Conservation (phyloP, 768 basidiomycete species). For the Brasilioporus rufonigricans region DNA sequence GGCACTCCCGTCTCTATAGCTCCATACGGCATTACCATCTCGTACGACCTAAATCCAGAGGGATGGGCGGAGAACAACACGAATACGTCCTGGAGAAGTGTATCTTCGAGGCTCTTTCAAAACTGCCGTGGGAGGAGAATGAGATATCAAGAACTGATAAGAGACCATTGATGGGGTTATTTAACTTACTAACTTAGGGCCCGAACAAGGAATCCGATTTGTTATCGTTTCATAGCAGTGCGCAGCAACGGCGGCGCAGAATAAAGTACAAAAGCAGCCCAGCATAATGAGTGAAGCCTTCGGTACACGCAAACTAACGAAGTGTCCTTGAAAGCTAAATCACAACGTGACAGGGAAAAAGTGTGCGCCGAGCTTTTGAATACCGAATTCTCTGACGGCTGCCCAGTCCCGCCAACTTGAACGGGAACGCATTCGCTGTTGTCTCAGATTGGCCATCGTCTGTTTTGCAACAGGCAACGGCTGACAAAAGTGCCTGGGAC, state of each 20-base stretch:
- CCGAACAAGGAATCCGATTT: neutral
- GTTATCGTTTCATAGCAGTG: neutral
- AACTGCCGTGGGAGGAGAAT: no score
- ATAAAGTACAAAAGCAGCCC: neutral
- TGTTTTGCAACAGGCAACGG: conserved; percentile 65
- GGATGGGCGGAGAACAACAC: neutral
- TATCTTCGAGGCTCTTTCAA: neutral
- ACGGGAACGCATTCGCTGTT: conserved; percentile 35
- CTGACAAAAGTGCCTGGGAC: conserved; percentile 66
- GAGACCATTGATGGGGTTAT: no score
- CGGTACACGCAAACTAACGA: conserved; percentile 16
- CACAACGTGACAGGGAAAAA: neutral
- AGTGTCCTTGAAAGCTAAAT: conserved; percentile 12
- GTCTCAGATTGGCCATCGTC: conserved; percentile 64
- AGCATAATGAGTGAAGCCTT: conserved; percentile 9
- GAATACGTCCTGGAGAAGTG: no score
- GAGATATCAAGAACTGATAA: no score
- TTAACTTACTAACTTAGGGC: no score
- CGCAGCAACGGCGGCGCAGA: neutral
- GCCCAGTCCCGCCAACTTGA: conserved; percentile 29
- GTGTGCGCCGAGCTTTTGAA: conserved; percentile 12
- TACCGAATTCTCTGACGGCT: conserved; percentile 32
- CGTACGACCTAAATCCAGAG: conserved; percentile 35
- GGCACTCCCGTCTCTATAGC: conserved; percentile 35
- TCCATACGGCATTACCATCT: conserved; percentile 74